Base-by-base conservation (phyloP, 495 filamentous ascomycete genomes). In the Oidiodendron maius region DNA sequence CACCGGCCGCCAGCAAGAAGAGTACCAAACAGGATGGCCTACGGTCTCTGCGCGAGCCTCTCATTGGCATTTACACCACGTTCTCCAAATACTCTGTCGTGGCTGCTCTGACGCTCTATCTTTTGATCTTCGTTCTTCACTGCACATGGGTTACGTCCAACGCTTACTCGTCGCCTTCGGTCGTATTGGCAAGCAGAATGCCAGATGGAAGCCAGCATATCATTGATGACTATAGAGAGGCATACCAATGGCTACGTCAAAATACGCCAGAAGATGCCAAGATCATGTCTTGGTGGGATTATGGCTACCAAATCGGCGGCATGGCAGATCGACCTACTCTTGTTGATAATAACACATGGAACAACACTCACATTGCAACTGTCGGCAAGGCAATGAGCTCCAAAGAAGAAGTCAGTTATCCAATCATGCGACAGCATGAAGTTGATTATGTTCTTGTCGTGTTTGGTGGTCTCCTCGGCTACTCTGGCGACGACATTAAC, bases 251-350 rank as follows among this genome's bases (percentile, higher is more conserved):
- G 94, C 83, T 99, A 40, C 86, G 94, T 55, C 95, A 97, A 66
- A 99, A 99, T 65, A 97, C 94, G 2, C 73, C 82, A 15, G 77
- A 90, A 39, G 86, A 95, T 61, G 91, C 94, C 57, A 99, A 99
- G 78, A 86, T 99, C 61, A 97, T 97, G 94, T 91, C 89, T 13
- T 99, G 94, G 94, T 99, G 94, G 94, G 94, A 99, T 63, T 99
- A 99, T 56, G 94, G 94, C 43, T 99, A 99, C 70, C 94, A 99
- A 69, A 99, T 99, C 63, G 94, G 94, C 70, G 94, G 94, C 49
- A 99, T 99, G 94, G 94, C 94, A 28, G 94, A 99, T 66, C 82
- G 94, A 20, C 90, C 94, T 30, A 99, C 94, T 0, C 75, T 99
- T 34, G 94, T 99, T 16, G 94, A 99, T 71, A 99, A 99, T 72